phyloP scores from a whole-genome alignment of 2,329 filamentous ascomycete genomes.

The Aspergillus sp. region DNA sequence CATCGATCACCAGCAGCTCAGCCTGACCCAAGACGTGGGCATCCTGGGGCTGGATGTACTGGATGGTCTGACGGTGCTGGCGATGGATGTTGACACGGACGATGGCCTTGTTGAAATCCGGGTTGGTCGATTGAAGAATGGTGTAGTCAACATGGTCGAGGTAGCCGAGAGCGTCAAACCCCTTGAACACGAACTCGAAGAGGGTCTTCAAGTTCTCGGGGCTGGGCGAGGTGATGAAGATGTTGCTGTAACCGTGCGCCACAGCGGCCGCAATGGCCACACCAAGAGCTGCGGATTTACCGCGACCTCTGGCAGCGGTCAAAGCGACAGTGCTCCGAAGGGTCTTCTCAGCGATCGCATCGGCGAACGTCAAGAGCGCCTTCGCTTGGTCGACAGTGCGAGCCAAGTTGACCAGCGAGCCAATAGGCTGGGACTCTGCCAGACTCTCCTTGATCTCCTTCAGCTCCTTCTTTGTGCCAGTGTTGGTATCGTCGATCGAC shows the following conservation, averaged over 20 bases:
- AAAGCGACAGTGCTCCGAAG: conserved; percentile 89
- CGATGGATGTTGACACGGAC: conserved; percentile 94
- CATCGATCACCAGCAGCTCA: conserved; percentile 93
- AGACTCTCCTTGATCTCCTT: conserved; percentile 84
- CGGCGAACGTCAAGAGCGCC: conserved; percentile 93
- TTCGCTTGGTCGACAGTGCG: conserved; percentile 95
- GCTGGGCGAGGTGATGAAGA: conserved; percentile 97
- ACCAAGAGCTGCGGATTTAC: conserved; percentile 94
- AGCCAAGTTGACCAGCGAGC: conserved; percentile 78
- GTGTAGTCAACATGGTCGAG: conserved; percentile 96
- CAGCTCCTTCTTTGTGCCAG: conserved; percentile 72
- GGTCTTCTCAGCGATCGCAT: conserved; percentile 95
- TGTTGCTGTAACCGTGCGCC: conserved; percentile 96
- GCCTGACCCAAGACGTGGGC: conserved; percentile 93
- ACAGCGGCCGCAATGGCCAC: conserved; percentile 92
- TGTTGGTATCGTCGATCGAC: conserved; percentile 70
- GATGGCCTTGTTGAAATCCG: conserved; percentile 98
- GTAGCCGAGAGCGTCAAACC: conserved; percentile 91
- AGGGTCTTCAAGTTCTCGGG: conserved; percentile 98
- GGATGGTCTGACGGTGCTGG: conserved; percentile 94
- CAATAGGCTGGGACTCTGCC: conserved; percentile 81
- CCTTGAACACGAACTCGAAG: conserved; percentile 98
- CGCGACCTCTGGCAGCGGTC: conserved; percentile 89
- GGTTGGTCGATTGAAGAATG: conserved; percentile 96
- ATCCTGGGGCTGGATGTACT: conserved; percentile 97